Base-by-base conservation (phyloP, 2,329 filamentous ascomycete species). In the Drechslerella stenobrocha region DNA sequence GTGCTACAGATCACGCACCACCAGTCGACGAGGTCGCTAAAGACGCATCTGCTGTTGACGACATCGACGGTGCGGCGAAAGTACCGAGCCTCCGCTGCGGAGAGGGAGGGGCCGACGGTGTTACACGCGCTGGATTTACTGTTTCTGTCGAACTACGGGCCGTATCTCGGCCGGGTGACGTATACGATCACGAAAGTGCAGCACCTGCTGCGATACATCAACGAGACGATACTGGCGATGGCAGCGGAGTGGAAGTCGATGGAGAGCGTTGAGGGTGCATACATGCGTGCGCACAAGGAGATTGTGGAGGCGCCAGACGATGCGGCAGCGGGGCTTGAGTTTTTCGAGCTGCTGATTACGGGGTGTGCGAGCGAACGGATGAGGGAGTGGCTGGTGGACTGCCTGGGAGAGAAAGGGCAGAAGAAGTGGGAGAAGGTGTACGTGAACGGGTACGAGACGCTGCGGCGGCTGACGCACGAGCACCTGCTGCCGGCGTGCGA, bases 401-500 rank as follows among this genome's bases (percentile, higher is more conserved):
- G 88, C 70, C 78, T 96, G 26, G 84, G 85, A 5, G 89, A 95
- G 74, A 80, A 89, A 87, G 90, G 90, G 0, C 89, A 95, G 73
- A 96, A 96, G 77, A 82, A 93, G 48, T 98, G 93, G 93, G 91
- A 97, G 70, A 95, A 92, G 74, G 87, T 88, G 3, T 87, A 95
- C 1, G 81, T 83, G 1, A 84, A 84, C 2, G 89, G 90, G 0
- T 86, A 96, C 18, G 85, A 89, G 65, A 87, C 84, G 55, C 81
- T 97, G 7, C 84, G 90, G 50, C 83, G 84, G 52, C 80, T 97
- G 9, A 80, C 90, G 0, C 91, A 96, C 74, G 87, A 96, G 74
- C 91, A 95, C 75, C 84, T 96, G 52, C 81, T 97, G 1, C 93
- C 93, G 0, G 90, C 89, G 0, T 80, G 97, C 1, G 90, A 97